Conservation (phyloP, 768 basidiomycete genomes). For the Paxillus involutus region DNA sequence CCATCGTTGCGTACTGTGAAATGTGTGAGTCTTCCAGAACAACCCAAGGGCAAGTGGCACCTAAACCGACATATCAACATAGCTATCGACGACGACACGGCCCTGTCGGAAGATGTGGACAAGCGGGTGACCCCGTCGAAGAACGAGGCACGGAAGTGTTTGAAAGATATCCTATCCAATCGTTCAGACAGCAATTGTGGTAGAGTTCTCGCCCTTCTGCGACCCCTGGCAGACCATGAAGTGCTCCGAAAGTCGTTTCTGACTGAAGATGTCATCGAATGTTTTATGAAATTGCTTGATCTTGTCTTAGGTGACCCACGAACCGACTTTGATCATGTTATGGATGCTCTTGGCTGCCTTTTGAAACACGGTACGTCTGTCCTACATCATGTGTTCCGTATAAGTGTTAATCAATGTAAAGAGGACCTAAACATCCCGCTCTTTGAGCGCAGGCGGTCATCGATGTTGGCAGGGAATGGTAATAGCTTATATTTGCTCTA, state of each 20-base stretch:
- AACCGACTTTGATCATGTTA: constrained; percentile 17
- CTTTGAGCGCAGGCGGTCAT: constrained; percentile 8
- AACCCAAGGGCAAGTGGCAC: too few species aligned
- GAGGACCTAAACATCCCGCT: constrained; percentile 5
- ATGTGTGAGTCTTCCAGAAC: background rate
- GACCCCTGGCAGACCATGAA: constrained; percentile 18
- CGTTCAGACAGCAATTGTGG: constrained; percentile 17
- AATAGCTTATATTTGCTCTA: background rate
- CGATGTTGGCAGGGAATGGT: constrained; percentile 17
- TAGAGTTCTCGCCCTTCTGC: constrained; percentile 21
- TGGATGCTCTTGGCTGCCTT: constrained; percentile 21
- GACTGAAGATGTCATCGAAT: constrained; percentile 8
- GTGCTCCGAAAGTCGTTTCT: constrained; percentile 14
- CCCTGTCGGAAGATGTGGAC: background rate
- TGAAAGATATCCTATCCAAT: constrained; percentile 7
- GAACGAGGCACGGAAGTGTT: constrained; percentile 14
- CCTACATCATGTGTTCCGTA: background rate
- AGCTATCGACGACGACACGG: background rate
- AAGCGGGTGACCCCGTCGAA: background rate
- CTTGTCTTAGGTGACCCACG: background rate
- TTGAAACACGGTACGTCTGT: constrained; percentile 15
- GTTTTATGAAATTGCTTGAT: constrained; percentile 16
- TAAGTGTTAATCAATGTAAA: background rate
- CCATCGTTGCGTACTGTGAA: constrained; percentile 1
- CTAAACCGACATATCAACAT: background rate